Conservation (phyloP, 163 green algal genomes). For the Chlorella variabilis region DNA sequence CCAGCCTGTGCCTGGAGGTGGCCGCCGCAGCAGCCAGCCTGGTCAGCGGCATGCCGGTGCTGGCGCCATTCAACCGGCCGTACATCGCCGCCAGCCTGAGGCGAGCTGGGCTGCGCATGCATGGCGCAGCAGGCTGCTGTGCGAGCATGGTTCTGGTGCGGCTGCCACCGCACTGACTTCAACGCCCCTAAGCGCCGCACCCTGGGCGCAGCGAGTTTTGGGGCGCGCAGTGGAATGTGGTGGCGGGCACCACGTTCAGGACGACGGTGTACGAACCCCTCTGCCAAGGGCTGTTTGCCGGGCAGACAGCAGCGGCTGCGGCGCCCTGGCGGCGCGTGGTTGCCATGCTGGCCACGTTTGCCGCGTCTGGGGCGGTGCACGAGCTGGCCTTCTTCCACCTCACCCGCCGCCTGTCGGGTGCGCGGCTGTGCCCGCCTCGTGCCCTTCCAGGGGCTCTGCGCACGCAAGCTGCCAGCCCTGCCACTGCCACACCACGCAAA, state of each 20-base stretch:
- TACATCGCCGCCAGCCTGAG: not conserved
- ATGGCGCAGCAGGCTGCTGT: too few relatives aligned
- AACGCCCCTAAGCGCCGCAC: too few relatives aligned
- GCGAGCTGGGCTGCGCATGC: not conserved
- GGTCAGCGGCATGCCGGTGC: slow-evolving; percentile 13
- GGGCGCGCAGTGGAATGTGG: not conserved
- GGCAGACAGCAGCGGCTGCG: not conserved
- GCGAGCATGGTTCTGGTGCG: too few relatives aligned
- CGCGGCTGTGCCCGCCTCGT: too few relatives aligned
- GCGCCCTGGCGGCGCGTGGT: not conserved
- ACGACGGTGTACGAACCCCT: not conserved
- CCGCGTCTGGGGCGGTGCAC: not conserved
- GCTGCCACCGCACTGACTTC: too few relatives aligned
- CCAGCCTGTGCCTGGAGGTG: not conserved
- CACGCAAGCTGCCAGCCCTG: too few relatives aligned
- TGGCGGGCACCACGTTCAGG: not conserved
- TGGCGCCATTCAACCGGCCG: slow-evolving; percentile 4
- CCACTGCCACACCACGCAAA: too few relatives aligned
- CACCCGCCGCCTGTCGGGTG: slow-evolving; percentile 14
- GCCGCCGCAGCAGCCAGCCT: not conserved
- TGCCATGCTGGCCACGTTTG: slow-evolving; percentile 10
- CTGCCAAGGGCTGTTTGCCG: not conserved
- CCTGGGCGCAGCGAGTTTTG: slow-evolving; percentile 14
- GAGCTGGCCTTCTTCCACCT: slow-evolving; percentile 15
- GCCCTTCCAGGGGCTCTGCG: too few relatives aligned